A percentile compares a stretch with the other conserved stretches of the same genome.
phyloP scores from a whole-genome alignment of 495 filamentous ascomycete genomes.

The Aspergillus affinis region DNA sequence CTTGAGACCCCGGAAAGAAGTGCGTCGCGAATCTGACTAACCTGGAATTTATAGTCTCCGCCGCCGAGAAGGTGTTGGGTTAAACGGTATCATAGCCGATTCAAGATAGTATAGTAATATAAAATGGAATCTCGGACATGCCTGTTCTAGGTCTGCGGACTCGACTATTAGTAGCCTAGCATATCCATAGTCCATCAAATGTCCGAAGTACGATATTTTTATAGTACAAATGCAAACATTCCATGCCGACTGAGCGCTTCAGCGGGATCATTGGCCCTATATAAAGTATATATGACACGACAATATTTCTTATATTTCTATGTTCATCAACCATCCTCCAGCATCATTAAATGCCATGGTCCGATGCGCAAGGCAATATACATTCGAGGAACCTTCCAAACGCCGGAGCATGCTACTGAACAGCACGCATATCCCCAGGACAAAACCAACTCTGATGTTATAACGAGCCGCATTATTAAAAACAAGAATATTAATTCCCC shows the following conservation, averaged over 20 bases:
- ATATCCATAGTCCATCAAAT: not conserved
- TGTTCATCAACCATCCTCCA: constrained; percentile 11
- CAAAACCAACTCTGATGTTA: constrained; percentile 13
- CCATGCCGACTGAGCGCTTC: too few relatives aligned
- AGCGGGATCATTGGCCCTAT: too few relatives aligned
- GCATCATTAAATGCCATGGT: not conserved
- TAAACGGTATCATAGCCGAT: constrained; percentile 26
- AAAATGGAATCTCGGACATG: not conserved
- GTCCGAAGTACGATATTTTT: too few relatives aligned
- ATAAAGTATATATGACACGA: constrained; percentile 4
- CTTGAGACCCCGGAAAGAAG: not conserved
- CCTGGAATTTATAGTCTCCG: constrained; percentile 48
- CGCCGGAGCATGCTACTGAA: constrained; percentile 21
- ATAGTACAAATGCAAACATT: too few relatives aligned
- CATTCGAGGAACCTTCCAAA: constrained; percentile 12
- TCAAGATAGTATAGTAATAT: constrained; percentile 3
- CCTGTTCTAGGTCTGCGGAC: too few relatives aligned
- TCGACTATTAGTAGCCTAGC: too few relatives aligned
- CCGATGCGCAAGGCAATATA: constrained; percentile 17
- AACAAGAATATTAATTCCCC: not conserved
- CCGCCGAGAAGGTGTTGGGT: constrained; percentile 71
- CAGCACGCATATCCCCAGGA: constrained; percentile 17
- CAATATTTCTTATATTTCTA: constrained; percentile 16
- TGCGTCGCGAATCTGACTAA: constrained; percentile 1
- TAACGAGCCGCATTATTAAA: not conserved